Conservation (phyloP, 2,329 filamentous ascomycete species). For the Geosmithia putterillii region DNA sequence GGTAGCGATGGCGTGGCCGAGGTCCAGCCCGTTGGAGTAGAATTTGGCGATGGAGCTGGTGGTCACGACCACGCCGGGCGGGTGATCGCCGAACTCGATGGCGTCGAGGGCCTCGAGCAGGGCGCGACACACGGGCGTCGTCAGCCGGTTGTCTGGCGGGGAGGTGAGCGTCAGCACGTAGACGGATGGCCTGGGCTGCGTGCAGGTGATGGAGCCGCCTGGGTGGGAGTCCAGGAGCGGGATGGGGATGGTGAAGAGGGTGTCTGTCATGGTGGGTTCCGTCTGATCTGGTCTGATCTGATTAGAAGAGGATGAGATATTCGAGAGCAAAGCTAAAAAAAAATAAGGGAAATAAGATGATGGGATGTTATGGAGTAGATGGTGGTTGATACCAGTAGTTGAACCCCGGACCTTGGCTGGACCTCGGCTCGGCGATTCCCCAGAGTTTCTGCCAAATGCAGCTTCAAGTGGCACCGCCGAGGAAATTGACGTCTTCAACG, state of each 20-base stretch:
- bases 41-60: constrained; percentile 68
- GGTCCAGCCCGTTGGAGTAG: constrained; percentile 74
- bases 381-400: too few species aligned
- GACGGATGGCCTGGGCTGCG: constrained; percentile 43
- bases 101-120: constrained; percentile 63
- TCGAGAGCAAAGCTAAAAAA: too few species aligned
- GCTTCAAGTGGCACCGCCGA: too few species aligned
- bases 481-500: too few species aligned
- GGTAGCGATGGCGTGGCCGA: constrained; percentile 49
- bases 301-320: neutral
- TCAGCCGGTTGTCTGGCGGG: constrained; percentile 66
- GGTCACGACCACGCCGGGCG: constrained; percentile 64
- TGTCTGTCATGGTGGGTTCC: constrained; percentile 6
- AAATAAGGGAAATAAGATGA: too few species aligned
- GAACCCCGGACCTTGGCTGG: too few species aligned
- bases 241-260: constrained; percentile 38
- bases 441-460: too few species aligned
- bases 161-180: constrained; percentile 64
- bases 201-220: constrained; percentile 50
- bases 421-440: too few species aligned
- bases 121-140: constrained; percentile 53
- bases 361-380: too few species aligned
- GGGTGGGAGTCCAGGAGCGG: constrained; percentile 30
- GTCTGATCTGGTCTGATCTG: too few species aligned
- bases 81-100: constrained; percentile 49